phyloP scores from a whole-genome alignment of 2,329 filamentous ascomycete genomes.

The Diplocarpon rosae region DNA sequence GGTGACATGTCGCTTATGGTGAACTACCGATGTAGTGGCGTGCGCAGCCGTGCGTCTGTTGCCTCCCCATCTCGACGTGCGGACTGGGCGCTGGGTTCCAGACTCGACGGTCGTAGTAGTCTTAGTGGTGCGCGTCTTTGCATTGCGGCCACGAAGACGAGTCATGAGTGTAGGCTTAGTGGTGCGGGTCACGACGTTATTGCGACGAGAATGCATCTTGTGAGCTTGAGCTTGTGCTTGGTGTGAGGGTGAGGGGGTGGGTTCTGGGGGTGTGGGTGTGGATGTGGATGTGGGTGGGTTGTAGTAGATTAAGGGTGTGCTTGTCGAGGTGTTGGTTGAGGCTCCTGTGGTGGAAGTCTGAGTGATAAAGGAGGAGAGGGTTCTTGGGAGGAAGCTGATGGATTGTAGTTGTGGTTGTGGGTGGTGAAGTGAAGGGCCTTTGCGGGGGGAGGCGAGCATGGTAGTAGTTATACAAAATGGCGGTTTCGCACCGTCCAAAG shows the following conservation, averaged over 20 bases:
- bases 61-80: slow-evolving; percentile 18
- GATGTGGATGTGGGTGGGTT: slow-evolving; percentile 6
- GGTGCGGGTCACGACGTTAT: slow-evolving; percentile 30
- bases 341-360: slow-evolving; percentile 4
- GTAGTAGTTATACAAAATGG: slow-evolving; percentile 13
- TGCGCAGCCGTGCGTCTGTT: slow-evolving; percentile 23
- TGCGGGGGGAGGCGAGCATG: slow-evolving; percentile 6
- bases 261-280: not conserved
- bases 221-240: slow-evolving; percentile 4
- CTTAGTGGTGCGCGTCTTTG: slow-evolving; percentile 25
- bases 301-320: not conserved
- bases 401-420: not conserved
- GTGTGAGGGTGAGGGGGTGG: slow-evolving; percentile 1
- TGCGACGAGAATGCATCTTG: slow-evolving; percentile 22
- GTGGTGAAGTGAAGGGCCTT: not conserved
- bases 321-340: slow-evolving; percentile 5
- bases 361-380: slow-evolving; percentile 14
- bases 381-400: slow-evolving; percentile 9
- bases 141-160: slow-evolving; percentile 36
- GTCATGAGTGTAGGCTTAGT: slow-evolving; percentile 42
- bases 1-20: slow-evolving; percentile 56
- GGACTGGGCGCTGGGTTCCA: slow-evolving; percentile 6
- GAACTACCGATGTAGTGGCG: slow-evolving; percentile 33
- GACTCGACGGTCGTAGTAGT: slow-evolving; percentile 22
- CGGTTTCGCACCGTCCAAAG: too few relatives aligned